A percentile compares a stretch with the other conserved stretches of the same genome.
Evolutionary conservation across 2,329 filamentous ascomycete species (phyloP).

Genomic region (Cladosporium cucumerinum): DNA sequence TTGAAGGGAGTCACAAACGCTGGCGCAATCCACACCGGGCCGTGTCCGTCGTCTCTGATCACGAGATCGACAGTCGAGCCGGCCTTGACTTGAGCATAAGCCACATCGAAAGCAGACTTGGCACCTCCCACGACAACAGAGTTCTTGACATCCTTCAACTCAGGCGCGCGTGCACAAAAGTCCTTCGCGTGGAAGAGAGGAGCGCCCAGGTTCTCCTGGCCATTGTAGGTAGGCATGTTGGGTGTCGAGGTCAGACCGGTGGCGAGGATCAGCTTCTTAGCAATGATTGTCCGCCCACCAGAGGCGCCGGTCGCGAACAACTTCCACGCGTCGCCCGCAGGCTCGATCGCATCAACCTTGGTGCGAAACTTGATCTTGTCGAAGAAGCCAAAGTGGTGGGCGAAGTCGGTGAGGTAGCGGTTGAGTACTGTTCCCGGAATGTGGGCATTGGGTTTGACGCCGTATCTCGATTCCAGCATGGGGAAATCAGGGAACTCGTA

Average conservation of each 20-base stretch:
- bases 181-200: constrained; percentile 59
- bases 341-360: constrained; percentile 49
- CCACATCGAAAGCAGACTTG: constrained; percentile 63
- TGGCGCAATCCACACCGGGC: constrained; percentile 59
- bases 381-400: constrained; percentile 51
- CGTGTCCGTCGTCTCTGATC: constrained; percentile 57
- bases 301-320: constrained; percentile 19
- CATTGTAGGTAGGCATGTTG: constrained; percentile 51
- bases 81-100: constrained; percentile 54
- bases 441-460: constrained; percentile 52
- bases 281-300: constrained; percentile 21
- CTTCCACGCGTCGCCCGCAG: constrained; percentile 28
- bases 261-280: constrained; percentile 56
- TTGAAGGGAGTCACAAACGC: constrained; percentile 65
- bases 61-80: constrained; percentile 56
- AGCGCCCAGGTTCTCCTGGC: constrained; percentile 49
- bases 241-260: constrained; percentile 60
- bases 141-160: constrained; percentile 37
- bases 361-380: constrained; percentile 50
- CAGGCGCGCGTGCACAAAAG: constrained; percentile 43
- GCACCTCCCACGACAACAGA: constrained; percentile 58
- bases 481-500: constrained; percentile 74
- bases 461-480: constrained; percentile 50
- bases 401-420: constrained; percentile 56
- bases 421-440: constrained; percentile 57